A percentile compares a stretch with the other conserved stretches of the same genome.
phyloP scores from a whole-genome alignment of 1,139 yeast genomes.

The Sugiyamaella sp. region DNA sequence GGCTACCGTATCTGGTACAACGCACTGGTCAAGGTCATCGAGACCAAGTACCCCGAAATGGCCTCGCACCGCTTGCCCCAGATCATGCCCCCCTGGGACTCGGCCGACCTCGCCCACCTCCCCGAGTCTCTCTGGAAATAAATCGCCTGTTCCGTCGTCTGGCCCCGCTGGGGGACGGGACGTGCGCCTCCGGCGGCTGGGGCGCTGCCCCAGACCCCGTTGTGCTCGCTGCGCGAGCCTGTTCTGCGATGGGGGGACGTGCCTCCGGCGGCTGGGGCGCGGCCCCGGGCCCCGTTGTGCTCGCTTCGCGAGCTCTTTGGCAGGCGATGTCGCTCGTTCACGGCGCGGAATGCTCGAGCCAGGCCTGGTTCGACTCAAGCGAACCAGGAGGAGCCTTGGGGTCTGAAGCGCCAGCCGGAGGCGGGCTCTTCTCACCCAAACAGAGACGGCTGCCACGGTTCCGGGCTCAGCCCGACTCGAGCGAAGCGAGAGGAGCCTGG shows the following conservation, averaged over 20 bases:
- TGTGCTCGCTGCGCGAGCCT: background rate
- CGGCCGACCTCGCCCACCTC: constrained; percentile 5
- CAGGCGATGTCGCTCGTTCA: too few relatives aligned
- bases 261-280: background rate
- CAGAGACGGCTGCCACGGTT: too few relatives aligned
- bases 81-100: constrained; percentile 20
- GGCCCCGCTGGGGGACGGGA: background rate
- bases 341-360: background rate
- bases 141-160: background rate
- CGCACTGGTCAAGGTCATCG: constrained; percentile 45
- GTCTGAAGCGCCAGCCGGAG: too few relatives aligned
- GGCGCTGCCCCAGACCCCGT: background rate
- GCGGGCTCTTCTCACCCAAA: too few relatives aligned
- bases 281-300: background rate
- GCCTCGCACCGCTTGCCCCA: constrained; percentile 38
- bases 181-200: background rate
- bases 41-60: constrained; percentile 49
- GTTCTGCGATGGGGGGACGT: background rate
- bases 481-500: background rate
- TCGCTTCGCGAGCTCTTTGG: background rate
- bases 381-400: background rate
- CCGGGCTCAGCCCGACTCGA: background rate
- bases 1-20: constrained; percentile 58
- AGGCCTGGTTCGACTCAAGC: background rate
- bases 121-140: constrained; percentile 14